These are phyloP conservation scores for Microsporum canis DNA, from an alignment of 2,329 filamentous ascomycete genomes.

Conservation along the genomic window DNA sequence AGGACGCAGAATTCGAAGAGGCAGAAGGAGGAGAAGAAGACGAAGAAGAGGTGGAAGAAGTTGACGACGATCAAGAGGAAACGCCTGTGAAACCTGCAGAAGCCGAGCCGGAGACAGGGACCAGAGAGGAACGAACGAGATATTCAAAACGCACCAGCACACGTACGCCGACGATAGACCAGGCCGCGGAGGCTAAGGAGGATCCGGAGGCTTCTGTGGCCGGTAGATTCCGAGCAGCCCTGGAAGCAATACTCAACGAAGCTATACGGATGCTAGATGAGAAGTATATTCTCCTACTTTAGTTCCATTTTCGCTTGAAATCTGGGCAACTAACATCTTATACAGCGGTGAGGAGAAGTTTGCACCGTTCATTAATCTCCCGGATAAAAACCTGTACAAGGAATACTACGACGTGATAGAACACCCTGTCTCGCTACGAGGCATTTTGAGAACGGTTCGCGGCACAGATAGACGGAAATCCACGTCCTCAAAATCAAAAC, in stretches of 20 bases:
- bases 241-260: slow-evolving; percentile 73
- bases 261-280: slow-evolving; percentile 56
- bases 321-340: slow-evolving; percentile 13
- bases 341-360: slow-evolving; percentile 54
- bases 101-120: neutral
- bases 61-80: neutral
- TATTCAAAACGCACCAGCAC: slow-evolving; percentile 6
- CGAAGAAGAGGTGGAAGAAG: neutral
- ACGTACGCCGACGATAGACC: slow-evolving; percentile 15
- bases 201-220: slow-evolving; percentile 36
- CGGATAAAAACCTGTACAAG: slow-evolving; percentile 55
- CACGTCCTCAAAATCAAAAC: slow-evolving; percentile 45
- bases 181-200: slow-evolving; percentile 37
- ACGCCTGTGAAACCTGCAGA: slow-evolving; percentile 11
- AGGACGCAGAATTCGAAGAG: slow-evolving; percentile 23
- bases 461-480: slow-evolving; percentile 59
- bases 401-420: slow-evolving; percentile 82
- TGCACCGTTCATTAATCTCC: slow-evolving; percentile 66
- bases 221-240: slow-evolving; percentile 60
- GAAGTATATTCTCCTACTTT: slow-evolving; percentile 39
- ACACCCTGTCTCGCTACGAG: slow-evolving; percentile 66
- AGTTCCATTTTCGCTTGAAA: slow-evolving; percentile 12
- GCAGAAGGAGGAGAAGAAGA: neutral
- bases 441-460: slow-evolving; percentile 63
- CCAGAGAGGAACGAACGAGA: neutral